A percentile compares a stretch with the other conserved stretches of the same genome.
These are phyloP conservation scores for Psophocarpus tetragonolobus DNA, from an alignment of 306 rosid genomes.

Conservation along the genomic window DNA sequence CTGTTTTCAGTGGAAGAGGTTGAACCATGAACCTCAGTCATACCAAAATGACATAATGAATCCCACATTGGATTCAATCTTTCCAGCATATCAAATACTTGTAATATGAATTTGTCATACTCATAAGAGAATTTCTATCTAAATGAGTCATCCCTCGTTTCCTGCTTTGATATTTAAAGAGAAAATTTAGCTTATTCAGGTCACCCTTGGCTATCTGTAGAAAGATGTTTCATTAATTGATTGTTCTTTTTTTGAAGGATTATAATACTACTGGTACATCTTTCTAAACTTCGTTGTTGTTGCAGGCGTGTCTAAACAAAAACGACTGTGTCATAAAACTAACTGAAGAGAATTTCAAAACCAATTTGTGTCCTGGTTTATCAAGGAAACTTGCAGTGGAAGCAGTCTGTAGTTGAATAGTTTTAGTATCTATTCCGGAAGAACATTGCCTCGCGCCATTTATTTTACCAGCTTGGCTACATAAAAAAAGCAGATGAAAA, in stretches of 20 bases:
- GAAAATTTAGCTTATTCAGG: neutral
- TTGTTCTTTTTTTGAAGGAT: neutral
- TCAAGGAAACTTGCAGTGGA: slow-evolving; percentile 81
- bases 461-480: slow-evolving; percentile 26
- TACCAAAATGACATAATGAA: neutral
- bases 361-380: slow-evolving; percentile 47
- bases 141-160: neutral
- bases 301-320: slow-evolving; percentile 73
- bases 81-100: neutral
- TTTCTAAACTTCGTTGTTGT: slow-evolving; percentile 17
- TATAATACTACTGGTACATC: neutral
- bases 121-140: neutral
- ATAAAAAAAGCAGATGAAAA: slow-evolving; percentile 16
- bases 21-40: neutral
- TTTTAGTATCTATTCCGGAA: neutral
- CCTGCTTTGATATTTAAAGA: neutral
- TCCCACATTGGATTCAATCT: neutral
- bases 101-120: neutral
- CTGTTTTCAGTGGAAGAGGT: neutral
- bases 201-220: neutral
- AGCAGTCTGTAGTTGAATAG: slow-evolving; percentile 63
- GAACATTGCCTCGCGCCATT: slow-evolving; percentile 24
- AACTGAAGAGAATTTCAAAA: slow-evolving; percentile 56
- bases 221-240: neutral
- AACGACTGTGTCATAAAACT: slow-evolving; percentile 58